Base-by-base conservation (phyloP, 768 basidiomycete genomes). In the Rhizopogon vulgaris region DNA sequence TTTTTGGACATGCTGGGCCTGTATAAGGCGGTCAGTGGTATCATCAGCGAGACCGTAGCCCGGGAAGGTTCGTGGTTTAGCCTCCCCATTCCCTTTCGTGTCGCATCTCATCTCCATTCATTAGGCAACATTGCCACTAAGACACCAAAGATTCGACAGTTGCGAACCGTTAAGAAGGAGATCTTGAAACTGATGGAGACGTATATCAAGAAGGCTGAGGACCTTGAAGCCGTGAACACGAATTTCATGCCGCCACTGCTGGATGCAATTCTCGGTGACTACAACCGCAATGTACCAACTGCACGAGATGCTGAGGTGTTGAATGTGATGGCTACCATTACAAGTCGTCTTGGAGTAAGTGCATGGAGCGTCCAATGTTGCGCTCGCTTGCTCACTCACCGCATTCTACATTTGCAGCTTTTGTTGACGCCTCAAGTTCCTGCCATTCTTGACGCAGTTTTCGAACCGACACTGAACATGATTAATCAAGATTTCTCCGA, bases 401-500 rank as follows among this genome's bases (percentile, higher is more conserved):
- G 14, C 18, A 6, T 46, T 25, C 22, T 45, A 39, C 38, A 32
- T 42, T 49, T 48, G 15, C 60, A 98, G 94, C 71, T 78, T 22
- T 78, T 94, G 39, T 78, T 97, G 49, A 95, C 89, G 9, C 89
- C 93, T 5, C 94, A 97, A 81, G 87, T 98, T 15, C 89, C 90
- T 3, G 88, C 95, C 8, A 89, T 96, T 53, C 78, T 99, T 46
- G 95, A 98, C 62, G 94, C 95, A 9, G 91, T 98, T 43, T 98
- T 99, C 64, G 94, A 97, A 69, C 90, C 91, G 40, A 99, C 96
- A 4, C 73, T 99, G 53, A 87, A 84, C 61, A 99, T 98, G 96
- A 99, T 99, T 68, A 98, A 97, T 69, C 91, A 96, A 77, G 95
- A 99, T 74, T 95, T 98, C 59, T 75, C 94, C n/a, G 96, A 98